Conservation (phyloP, 441 rosid species). For the Croton setiger region DNA sequence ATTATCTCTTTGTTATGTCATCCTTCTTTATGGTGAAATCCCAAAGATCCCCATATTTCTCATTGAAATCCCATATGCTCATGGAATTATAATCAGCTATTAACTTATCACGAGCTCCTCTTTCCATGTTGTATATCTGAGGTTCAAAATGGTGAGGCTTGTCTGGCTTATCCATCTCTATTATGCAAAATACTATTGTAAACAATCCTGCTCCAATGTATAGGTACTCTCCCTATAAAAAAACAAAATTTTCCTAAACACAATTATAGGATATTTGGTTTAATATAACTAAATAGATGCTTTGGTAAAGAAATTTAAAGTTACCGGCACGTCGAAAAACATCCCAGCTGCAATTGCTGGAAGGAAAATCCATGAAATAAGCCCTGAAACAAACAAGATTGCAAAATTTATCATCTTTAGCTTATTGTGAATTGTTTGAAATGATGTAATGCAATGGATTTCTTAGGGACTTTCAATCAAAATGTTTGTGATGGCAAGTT, state of each 20-base stretch:
- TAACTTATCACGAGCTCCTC: conserved; percentile 87
- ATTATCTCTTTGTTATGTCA: conserved; percentile 55
- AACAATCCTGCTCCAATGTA: conserved; percentile 76
- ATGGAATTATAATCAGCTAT: conserved; percentile 76
- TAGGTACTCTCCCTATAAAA: conserved; percentile 63
- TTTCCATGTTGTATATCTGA: conserved; percentile 78
- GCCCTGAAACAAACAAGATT: conserved; percentile 35
- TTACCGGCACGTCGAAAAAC: conserved; percentile 70
- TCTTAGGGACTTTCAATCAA: too few relatives aligned
- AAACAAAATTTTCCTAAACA: not conserved
- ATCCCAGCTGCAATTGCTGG: conserved; percentile 71
- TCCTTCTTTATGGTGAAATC: conserved; percentile 69
- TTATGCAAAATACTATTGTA: conserved; percentile 53
- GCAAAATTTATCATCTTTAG: not conserved
- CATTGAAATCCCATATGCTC: conserved; percentile 91
- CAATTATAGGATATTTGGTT: not conserved
- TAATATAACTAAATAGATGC: conserved; percentile 1
- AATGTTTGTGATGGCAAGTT: not conserved
- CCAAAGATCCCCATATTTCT: conserved; percentile 89
- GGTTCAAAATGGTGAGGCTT: conserved; percentile 91
- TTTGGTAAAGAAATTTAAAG: not conserved
- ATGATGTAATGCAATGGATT: too few relatives aligned
- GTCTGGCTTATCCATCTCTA: conserved; percentile 90
- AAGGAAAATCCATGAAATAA: conserved; percentile 81
- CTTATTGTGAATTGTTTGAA: too few relatives aligned